phyloP scores from a whole-genome alignment of 106 monocot genomes.

The Iris macrosiphon region DNA sequence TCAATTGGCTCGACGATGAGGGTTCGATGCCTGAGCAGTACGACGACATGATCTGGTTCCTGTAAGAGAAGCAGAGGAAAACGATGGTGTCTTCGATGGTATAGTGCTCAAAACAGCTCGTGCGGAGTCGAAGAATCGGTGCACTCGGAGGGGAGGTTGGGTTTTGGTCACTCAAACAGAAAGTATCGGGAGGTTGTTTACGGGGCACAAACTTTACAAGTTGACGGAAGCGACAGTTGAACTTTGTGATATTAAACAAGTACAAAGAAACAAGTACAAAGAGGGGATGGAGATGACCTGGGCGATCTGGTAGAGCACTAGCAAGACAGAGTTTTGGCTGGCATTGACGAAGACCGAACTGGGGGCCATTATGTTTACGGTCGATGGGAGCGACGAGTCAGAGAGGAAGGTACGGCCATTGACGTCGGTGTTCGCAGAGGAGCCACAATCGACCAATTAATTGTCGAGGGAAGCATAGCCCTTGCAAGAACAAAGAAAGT shows the following conservation, averaged over 20 bases:
- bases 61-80: too few relatives aligned
- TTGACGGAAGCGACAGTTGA: constrained; percentile 60
- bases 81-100: too few relatives aligned
- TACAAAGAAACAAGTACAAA: too few relatives aligned
- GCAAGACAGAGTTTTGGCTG: constrained; percentile 18
- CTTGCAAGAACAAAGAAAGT: background rate
- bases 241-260: constrained; percentile 30
- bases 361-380: constrained; percentile 25
- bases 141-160: too few relatives aligned
- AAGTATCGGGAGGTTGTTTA: too few relatives aligned
- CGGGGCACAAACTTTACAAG: too few relatives aligned
- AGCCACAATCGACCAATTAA: constrained; percentile 77
- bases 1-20: too few relatives aligned
- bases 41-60: too few relatives aligned
- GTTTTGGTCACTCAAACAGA: too few relatives aligned
- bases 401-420: constrained; percentile 31
- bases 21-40: too few relatives aligned
- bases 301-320: constrained; percentile 48
- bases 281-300: constrained; percentile 42
- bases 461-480: constrained; percentile 53
- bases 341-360: constrained; percentile 26
- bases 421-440: constrained; percentile 28
- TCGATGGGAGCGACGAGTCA: constrained; percentile 29
- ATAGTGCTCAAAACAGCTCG: too few relatives aligned
- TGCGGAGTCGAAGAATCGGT: too few relatives aligned